Evolutionary conservation across 139 green algal genomes (phyloP).

Genomic region (Astrephomene gubernaculifera): DNA sequence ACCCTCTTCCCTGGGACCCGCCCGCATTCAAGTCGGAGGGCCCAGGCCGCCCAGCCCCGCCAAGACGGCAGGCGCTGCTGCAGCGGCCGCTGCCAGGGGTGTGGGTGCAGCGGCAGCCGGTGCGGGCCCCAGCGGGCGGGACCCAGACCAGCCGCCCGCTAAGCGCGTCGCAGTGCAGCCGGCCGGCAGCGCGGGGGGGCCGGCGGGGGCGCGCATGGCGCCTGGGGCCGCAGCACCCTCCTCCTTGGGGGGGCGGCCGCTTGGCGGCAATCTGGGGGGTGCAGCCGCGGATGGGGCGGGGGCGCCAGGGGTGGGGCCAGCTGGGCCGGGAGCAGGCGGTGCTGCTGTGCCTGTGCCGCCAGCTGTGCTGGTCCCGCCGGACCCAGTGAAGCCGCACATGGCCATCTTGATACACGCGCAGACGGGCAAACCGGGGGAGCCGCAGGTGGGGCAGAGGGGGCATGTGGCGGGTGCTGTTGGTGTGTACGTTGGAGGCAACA

Average conservation of each 20-base stretch:
- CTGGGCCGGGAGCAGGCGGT: no score
- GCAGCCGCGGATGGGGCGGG: no score
- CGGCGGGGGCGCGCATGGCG: no score
- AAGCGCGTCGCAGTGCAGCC: constrained; percentile 14
- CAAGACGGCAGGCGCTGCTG: background rate
- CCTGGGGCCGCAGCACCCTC: no score
- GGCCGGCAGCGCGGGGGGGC: no score
- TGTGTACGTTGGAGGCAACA: no score
- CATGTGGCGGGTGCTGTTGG: background rate
- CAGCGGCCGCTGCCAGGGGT: background rate
- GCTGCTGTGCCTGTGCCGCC: no score
- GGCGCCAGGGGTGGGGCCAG: no score
- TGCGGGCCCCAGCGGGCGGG: background rate
- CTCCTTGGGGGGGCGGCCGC: no score
- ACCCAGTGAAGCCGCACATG: background rate
- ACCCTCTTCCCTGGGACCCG: no score
- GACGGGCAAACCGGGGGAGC: background rate
- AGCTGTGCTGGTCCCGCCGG: constrained; percentile 24
- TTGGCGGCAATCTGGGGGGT: no score
- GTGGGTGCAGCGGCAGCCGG: background rate
- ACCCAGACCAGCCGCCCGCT: constrained; percentile 8
- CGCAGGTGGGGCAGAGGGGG: background rate
- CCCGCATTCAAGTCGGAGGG: no score
- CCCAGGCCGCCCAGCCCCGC: background rate
- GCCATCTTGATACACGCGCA: constrained; percentile 2